Base-by-base conservation (phyloP, 2,329 filamentous ascomycete species). In the Cladosporium austrohemisphaericum region DNA sequence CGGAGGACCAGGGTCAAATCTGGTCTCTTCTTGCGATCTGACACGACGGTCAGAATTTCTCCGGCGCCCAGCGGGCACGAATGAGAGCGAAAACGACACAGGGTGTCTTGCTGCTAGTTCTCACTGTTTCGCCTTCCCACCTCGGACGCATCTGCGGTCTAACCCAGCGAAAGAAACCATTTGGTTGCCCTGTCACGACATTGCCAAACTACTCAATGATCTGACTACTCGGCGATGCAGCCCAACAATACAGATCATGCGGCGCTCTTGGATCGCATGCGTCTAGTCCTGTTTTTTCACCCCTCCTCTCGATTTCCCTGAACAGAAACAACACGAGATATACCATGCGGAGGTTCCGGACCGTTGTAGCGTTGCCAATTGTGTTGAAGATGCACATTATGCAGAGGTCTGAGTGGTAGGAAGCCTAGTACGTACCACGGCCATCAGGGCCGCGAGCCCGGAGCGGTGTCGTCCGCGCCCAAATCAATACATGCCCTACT, bases 331-430 rank as follows among this genome's bases (percentile, higher is more conserved):
- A 5, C n/a, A 33, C 8, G 14, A 35, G 18, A 18, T 26, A 6
- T 25, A 20, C 25, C 31, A 26, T 13, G n/a, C 44, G 44, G 44
- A 47, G 44, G 44, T 38, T 38, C 32, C 44, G 44, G 44, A 47
- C 44, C 46, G 46, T n/a, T 49, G 26, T 41, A 32, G 46, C 46
- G 46, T 41, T 20, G 14, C 20, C 36, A n/a, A 41, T 35, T 18
- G n/a, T 33, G 28, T 29, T 32, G 16, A 35, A 41, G 38, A 49
- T 41, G 36, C 23, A 40, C 23, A 22, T 13, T 22, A n/a, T 48
- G 18, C 25, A 38, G 22, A 18, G 40, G 25, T 31, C 35, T 22
- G 11, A 20, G 20, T 26, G 29, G 41, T 35, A 33, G 31, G 20
- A 29, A n/a, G 22, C 26, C 16, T 36, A 32, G 32, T 26, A 37